Percentiles rank a stretch among this genome's conserved stretches.
These are phyloP conservation scores for Glutinoglossum americanum DNA, from an alignment of 495 filamentous ascomycete genomes.

Conservation along the genomic window DNA sequence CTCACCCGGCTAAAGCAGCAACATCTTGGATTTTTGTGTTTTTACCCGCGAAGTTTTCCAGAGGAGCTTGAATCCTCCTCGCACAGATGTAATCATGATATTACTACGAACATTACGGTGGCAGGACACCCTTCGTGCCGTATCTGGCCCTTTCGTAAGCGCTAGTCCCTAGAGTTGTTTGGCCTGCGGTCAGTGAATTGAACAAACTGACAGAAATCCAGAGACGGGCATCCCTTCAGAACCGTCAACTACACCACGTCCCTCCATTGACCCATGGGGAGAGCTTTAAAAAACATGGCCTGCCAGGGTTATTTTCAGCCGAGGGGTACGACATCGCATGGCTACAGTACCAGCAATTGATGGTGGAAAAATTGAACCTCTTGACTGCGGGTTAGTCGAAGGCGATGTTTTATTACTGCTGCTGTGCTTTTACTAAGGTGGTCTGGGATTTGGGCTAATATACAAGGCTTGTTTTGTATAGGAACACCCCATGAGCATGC, in stretches of 20 bases:
- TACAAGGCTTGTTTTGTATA: constrained; percentile 7
- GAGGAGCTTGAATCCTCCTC: background rate
- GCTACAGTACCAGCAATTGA: constrained; percentile 54
- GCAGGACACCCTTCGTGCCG: background rate
- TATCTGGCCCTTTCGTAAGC: background rate
- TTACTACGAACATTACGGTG: background rate
- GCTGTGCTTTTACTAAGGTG: background rate
- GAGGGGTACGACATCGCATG: constrained; percentile 53
- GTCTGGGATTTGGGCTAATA: background rate
- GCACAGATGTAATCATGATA: background rate
- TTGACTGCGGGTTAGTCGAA: constrained; percentile 43
- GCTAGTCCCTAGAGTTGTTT: background rate
- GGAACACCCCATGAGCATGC: constrained; percentile 36
- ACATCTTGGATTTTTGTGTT: too few relatives aligned
- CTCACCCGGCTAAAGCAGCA: too few relatives aligned
- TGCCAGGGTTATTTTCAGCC: constrained; percentile 43
- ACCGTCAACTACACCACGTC: background rate
- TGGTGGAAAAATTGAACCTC: constrained; percentile 54
- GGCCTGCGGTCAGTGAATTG: background rate
- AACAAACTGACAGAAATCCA: background rate
- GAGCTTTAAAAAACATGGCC: constrained; percentile 31
- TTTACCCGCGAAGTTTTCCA: background rate
- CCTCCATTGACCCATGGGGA: constrained; percentile 27
- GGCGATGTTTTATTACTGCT: background rate
- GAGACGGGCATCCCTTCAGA: background rate